A percentile compares a stretch with the other conserved stretches of the same genome.
Conservation (phyloP, 371 early-diverging fungal genomes). For the Haplosporangium sp. region DNA sequence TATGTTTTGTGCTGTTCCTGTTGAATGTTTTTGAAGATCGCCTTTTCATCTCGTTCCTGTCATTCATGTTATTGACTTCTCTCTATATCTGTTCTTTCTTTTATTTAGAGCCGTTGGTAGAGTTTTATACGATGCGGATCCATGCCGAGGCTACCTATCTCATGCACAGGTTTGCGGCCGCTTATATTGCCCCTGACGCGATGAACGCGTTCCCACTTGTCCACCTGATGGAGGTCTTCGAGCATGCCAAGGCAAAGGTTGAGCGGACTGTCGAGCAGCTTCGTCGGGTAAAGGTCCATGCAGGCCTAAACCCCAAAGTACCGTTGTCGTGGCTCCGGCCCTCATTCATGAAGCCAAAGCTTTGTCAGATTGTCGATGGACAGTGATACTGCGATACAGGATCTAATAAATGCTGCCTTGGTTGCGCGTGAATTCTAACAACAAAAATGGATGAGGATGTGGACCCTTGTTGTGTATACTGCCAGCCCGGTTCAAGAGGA, state of each 20-base stretch:
- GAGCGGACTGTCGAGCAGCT: slow-evolving; percentile 22
- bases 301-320: slow-evolving; percentile 23
- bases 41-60: neutral
- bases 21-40: slow-evolving; percentile 5
- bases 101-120: slow-evolving; percentile 32
- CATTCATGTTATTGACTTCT: slow-evolving; percentile 13
- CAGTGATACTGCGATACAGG: slow-evolving; percentile 3
- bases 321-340: slow-evolving; percentile 35
- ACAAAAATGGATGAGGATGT: too few relatives aligned
- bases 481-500: too few relatives aligned
- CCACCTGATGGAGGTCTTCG: slow-evolving; percentile 31
- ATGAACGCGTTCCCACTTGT: slow-evolving; percentile 38
- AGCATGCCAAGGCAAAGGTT: slow-evolving; percentile 20
- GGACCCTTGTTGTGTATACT: too few relatives aligned
- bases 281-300: slow-evolving; percentile 38
- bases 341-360: slow-evolving; percentile 35
- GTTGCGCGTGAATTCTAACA: too few relatives aligned
- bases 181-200: slow-evolving; percentile 23
- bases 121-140: slow-evolving; percentile 29
- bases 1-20: slow-evolving; percentile 16
- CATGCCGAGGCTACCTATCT: slow-evolving; percentile 31
- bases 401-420: too few relatives aligned
- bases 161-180: slow-evolving; percentile 28
- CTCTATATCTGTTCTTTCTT: slow-evolving; percentile 8
- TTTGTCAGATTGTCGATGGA: slow-evolving; percentile 23